Evolutionary conservation across 352 stramenopile species (phyloP).

Genomic region (Peronospora destructor): DNA sequence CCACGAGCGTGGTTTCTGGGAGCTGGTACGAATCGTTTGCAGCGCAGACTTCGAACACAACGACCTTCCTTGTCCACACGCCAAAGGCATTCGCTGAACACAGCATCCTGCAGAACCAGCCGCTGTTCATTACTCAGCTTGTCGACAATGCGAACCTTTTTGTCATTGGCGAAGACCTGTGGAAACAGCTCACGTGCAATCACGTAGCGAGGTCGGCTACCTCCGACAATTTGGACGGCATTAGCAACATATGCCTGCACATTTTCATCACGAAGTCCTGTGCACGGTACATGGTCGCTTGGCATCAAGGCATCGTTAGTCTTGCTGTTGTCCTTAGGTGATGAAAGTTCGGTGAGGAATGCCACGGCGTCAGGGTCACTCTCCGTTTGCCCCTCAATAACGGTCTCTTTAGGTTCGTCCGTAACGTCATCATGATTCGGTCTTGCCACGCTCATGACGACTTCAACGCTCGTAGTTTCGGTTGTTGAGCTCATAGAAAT

Average conservation of each 20-base stretch:
- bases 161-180: slow-evolving; percentile 43
- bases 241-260: slow-evolving; percentile 55
- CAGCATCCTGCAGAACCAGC: slow-evolving; percentile 54
- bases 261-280: slow-evolving; percentile 55
- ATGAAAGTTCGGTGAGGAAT: slow-evolving; percentile 24
- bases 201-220: slow-evolving; percentile 71
- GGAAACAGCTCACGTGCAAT: slow-evolving; percentile 75
- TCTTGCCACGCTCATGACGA: background rate
- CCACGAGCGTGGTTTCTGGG: slow-evolving; percentile 14
- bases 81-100: slow-evolving; percentile 78
- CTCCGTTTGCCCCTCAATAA: slow-evolving; percentile 16
- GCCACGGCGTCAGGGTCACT: slow-evolving; percentile 20
- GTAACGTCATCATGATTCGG: slow-evolving; percentile 2
- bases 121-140: slow-evolving; percentile 47
- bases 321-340: slow-evolving; percentile 3
- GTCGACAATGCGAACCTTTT: slow-evolving; percentile 59
- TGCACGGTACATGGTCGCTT: slow-evolving; percentile 45
- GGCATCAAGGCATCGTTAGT: slow-evolving; percentile 18
- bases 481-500: background rate
- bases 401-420: slow-evolving; percentile 7
- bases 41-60: slow-evolving; percentile 70
- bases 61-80: slow-evolving; percentile 66
- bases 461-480: slow-evolving; percentile 2
- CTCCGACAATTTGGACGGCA: slow-evolving; percentile 62
- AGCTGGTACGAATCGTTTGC: slow-evolving; percentile 39